Conservation (phyloP, 2,329 filamentous ascomycete genomes). For the Diaporthe amygdali region DNA sequence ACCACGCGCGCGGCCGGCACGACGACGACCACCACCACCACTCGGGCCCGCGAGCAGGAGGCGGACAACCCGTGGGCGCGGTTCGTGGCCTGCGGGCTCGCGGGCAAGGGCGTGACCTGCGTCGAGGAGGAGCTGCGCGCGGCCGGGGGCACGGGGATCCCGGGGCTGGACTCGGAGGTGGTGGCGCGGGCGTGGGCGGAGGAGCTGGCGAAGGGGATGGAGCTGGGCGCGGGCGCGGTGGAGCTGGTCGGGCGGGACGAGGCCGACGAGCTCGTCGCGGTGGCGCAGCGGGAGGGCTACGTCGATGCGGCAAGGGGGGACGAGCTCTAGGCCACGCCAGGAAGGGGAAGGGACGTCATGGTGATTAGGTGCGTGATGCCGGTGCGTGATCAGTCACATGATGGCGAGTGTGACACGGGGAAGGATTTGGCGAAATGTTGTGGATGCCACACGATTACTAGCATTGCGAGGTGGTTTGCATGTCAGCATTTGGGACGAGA, state of each 20-base stretch:
- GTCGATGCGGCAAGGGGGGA: constrained; percentile 6
- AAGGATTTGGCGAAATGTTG: background rate
- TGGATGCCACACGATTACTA: constrained; percentile 13
- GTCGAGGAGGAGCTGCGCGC: constrained; percentile 59
- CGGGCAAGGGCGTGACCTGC: constrained; percentile 80
- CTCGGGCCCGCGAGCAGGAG: constrained; percentile 57
- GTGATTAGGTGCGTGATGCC: background rate
- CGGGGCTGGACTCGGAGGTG: constrained; percentile 18
- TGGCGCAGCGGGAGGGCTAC: constrained; percentile 11
- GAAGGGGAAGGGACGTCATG: background rate
- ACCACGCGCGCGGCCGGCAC: constrained; percentile 32
- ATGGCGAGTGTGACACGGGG: background rate
- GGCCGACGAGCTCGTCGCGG: constrained; percentile 12
- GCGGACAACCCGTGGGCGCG: constrained; percentile 61
- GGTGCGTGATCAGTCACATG: background rate
- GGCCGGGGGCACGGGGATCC: constrained; percentile 9
- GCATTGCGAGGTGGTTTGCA: background rate
- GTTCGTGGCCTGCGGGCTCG: constrained; percentile 89
- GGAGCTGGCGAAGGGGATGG: constrained; percentile 25
- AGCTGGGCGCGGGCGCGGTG: background rate
- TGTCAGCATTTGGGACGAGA: background rate
- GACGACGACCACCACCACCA: background rate
- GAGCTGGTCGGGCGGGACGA: constrained; percentile 11
- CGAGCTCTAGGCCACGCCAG: constrained; percentile 3
- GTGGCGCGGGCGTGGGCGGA: constrained; percentile 24